Conservation (phyloP, 768 basidiomycete species). For the Trametes coccinea region DNA sequence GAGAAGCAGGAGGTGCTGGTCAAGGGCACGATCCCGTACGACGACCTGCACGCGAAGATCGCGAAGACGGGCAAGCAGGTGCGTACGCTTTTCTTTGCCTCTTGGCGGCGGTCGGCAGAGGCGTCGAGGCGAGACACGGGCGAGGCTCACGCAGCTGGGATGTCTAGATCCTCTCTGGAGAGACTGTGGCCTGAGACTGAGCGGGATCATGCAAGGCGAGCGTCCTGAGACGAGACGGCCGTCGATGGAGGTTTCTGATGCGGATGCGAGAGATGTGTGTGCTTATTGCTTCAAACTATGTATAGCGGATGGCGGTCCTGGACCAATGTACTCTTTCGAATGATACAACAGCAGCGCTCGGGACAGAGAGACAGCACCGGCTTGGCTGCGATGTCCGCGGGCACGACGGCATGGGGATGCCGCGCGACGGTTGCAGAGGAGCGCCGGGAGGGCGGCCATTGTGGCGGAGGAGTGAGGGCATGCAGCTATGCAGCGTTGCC, state of each 20-base stretch:
- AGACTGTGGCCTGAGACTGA: slow-evolving; percentile 37
- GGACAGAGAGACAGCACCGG: too few species aligned
- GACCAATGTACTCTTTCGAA: not conserved
- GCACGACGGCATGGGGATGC: too few species aligned
- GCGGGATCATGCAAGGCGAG: not conserved
- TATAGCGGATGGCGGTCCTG: not conserved
- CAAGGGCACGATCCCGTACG: slow-evolving; percentile 58
- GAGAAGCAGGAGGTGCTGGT: slow-evolving; percentile 76
- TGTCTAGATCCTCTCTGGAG: slow-evolving; percentile 47
- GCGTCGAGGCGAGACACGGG: too few species aligned
- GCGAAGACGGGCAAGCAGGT: slow-evolving; percentile 94
- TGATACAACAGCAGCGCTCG: not conserved
- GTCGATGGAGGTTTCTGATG: not conserved
- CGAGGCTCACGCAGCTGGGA: not conserved
- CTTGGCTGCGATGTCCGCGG: too few species aligned
- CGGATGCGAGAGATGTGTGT: not conserved
- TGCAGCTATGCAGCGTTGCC: not conserved
- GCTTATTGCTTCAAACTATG: not conserved
- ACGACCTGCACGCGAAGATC: slow-evolving; percentile 68
- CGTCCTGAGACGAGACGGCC: too few species aligned
- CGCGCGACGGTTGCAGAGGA: too few species aligned
- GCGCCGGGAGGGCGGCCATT: too few species aligned
- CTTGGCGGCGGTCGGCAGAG: not conserved
- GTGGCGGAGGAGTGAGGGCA: too few species aligned
- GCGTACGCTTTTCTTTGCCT: slow-evolving; percentile 3